A percentile compares a stretch with the other conserved stretches of the same genome.
phyloP scores from a whole-genome alignment of 202 grass and related monocot genomes.

The Zoysia matrella region DNA sequence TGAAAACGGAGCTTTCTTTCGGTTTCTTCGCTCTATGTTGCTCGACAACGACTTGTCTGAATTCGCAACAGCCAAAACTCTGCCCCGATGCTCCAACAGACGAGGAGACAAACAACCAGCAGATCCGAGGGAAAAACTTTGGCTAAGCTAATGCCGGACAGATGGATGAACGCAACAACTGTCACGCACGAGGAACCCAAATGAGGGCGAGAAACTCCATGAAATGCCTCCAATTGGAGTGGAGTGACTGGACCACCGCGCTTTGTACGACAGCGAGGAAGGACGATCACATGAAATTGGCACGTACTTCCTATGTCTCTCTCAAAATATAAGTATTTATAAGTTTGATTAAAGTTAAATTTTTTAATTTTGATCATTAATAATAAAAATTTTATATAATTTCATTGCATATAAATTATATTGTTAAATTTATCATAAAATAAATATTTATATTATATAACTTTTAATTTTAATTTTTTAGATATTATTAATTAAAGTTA shows the following conservation, averaged over 20 bases:
- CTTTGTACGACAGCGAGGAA: neutral
- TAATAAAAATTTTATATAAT: too few species aligned
- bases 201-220: neutral
- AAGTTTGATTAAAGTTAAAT: too few species aligned
- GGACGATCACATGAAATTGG: neutral
- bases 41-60: constrained; percentile 32
- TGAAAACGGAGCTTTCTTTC: neutral
- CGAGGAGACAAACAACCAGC: neutral
- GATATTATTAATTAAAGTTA: too few species aligned
- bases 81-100: neutral
- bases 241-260: neutral
- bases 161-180: constrained; percentile 3
- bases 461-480: too few species aligned
- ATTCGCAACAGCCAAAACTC: neutral
- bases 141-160: neutral
- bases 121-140: constrained; percentile 14
- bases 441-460: too few species aligned
- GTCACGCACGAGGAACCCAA: neutral
- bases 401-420: too few species aligned
- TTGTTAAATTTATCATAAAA: too few species aligned
- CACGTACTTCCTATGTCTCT: too few species aligned
- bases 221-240: constrained; percentile 25
- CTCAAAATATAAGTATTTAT: too few species aligned
- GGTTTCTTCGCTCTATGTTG: constrained; percentile 15
- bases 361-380: too few species aligned